Base-by-base conservation (phyloP, 164 flowering plant species). In the Berberis vulgaris region DNA sequence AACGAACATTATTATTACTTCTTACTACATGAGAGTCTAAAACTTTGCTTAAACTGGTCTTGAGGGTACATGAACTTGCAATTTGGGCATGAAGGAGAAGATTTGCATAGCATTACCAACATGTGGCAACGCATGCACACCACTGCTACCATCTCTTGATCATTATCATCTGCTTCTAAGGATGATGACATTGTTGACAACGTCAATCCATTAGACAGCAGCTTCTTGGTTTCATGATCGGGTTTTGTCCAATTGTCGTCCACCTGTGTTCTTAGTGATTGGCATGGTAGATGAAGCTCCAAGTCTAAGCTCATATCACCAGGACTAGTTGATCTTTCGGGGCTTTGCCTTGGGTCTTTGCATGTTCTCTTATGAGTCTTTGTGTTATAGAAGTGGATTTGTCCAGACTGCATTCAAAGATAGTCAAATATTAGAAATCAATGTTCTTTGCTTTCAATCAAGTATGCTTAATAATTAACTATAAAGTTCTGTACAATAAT, bases 31-130 rank as follows among this genome's bases (percentile, higher is more conserved):
- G 77, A 53, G 62, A 87, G 82, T 64, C 80, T 70, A 53, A 71
- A 64, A 60, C 72, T 74, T 45, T 55, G 76, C 68, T 80, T 82
- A 61, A 79, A 74, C 62, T 82, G 83, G 8, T 79, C 71, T 2
- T 76, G 72, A 40, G 91, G 82, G 73, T 92, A 84, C 84, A 88
- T 62, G 78, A 84, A 88, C 67, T 89, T 92, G 88, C 98, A 92
- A 65, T 87, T 89, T 1, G 98, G 98, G 68, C 98, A 92, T 5
- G 83, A 41, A 45, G 96, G 96, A 3, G 93, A 80, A 5, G 91
- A 80, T 79, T 84, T 88, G 81, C 85, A 85, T 6, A 92, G 74
- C 85, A 92, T 82, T 43, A 89, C 98, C 73, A 92, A 61, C 95
- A 92, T 83, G 76, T 89, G 86, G 57, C 98, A 92, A n/a, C 75